Base-by-base conservation (phyloP, 176 grass and related monocot species). In the Avena eriantha region DNA sequence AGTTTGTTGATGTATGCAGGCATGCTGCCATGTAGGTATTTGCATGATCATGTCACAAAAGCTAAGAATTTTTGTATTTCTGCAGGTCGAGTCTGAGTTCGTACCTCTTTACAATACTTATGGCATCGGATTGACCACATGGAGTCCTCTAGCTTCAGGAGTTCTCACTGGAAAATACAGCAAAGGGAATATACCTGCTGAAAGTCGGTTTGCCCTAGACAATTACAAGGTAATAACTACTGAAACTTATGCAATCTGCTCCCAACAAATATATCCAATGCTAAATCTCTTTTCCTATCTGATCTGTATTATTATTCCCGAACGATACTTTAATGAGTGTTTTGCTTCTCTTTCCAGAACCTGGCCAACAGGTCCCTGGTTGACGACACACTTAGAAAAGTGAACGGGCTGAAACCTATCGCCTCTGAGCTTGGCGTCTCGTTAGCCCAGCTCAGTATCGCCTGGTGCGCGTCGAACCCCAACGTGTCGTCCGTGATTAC, bases 401-500 rank as follows among this genome's bases (percentile, higher is more conserved):
- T 96, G 61, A 96, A 96, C 19, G 90, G 90, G 50, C 86, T 99
- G 35, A 96, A 99, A 68, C 94, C 92, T 15, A 94, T 99, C 80
- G 97, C 97, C 8, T 74, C 90, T 18, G 97, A 91, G 57, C 86
- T 99, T 46, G 97, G 87, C 12, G 92, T 99, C 76, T 88, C 97
- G 0, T 79, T 99, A 67, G 86, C 97, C 45, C 97, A 99, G 43
- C 97, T 99, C 43, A 83, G 92, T 19, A 96, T 99, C 67, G 97
- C 97, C 24, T 99, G 97, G 97, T 99, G 97, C 63, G 94, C 94
- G 41, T 93, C 97, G 48, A 99, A 99, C 57, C 97, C 97, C 23
- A 90, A 96, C 7, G 94, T 99, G 74, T 99, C 97, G 8, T 96
- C 97, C 18, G 94, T 99, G 85, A 99, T 99, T 82, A 99, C 97